These are phyloP conservation scores for Fusarium armeniacum DNA, from an alignment of 2,329 filamentous ascomycete species.

Conservation along the genomic window DNA sequence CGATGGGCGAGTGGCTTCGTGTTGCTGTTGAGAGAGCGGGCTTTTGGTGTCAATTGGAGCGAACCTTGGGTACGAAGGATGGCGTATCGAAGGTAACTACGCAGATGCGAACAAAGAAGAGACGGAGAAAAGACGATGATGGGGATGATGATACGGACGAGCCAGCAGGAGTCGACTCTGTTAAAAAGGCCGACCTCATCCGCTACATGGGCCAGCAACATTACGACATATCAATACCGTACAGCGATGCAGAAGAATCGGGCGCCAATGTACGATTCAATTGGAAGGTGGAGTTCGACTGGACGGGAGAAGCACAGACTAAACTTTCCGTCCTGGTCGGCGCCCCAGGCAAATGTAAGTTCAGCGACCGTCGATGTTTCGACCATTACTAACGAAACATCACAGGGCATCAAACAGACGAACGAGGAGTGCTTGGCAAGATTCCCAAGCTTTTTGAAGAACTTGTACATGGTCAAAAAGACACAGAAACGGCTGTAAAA, in stretches of 20 bases:
- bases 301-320: slow-evolving; percentile 78
- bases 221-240: slow-evolving; percentile 61
- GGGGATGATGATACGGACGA: slow-evolving; percentile 44
- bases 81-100: slow-evolving; percentile 44
- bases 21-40: slow-evolving; percentile 70
- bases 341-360: slow-evolving; percentile 75
- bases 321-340: slow-evolving; percentile 67
- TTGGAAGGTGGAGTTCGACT: slow-evolving; percentile 78
- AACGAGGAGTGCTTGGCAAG: slow-evolving; percentile 66
- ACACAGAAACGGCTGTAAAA: slow-evolving; percentile 69
- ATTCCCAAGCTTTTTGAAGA: slow-evolving; percentile 73
- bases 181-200: slow-evolving; percentile 61
- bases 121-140: slow-evolving; percentile 43
- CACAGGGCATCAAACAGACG: slow-evolving; percentile 72
- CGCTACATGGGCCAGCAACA: slow-evolving; percentile 67
- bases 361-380: not conserved
- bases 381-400: slow-evolving; percentile 33
- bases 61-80: slow-evolving; percentile 59
- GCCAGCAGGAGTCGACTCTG: slow-evolving; percentile 7
- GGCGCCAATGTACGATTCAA: slow-evolving; percentile 65
- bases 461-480: slow-evolving; percentile 68
- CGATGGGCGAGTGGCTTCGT: slow-evolving; percentile 77
- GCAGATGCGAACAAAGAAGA: slow-evolving; percentile 47
- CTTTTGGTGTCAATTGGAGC: slow-evolving; percentile 72
- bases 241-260: slow-evolving; percentile 50